Conservation (phyloP, 2,329 filamentous ascomycete species). For the Cadophora luteo-olivacea region DNA sequence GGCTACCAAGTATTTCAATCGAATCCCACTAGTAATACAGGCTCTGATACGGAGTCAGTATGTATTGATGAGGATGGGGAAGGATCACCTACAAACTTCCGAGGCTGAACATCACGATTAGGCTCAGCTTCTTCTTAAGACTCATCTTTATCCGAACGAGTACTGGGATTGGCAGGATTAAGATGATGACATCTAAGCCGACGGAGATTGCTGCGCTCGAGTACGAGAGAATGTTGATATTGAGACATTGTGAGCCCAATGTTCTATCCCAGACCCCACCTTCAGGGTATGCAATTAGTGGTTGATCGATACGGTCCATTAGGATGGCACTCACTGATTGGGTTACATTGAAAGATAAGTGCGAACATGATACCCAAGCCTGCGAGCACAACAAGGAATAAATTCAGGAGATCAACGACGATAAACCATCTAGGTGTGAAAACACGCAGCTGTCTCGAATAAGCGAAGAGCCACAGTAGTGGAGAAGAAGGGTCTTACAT, state of each 20-base stretch:
- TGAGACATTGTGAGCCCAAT: slow-evolving; percentile 54
- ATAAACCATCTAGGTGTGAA: slow-evolving; percentile 25
- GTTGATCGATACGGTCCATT: not conserved
- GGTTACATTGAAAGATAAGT: slow-evolving; percentile 35
- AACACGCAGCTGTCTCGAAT: slow-evolving; percentile 28
- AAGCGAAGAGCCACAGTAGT: not conserved
- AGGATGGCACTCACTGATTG: slow-evolving; percentile 26
- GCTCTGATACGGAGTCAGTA: slow-evolving; percentile 28
- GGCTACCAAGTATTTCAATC: slow-evolving; percentile 35
- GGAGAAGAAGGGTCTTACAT: slow-evolving; percentile 22
- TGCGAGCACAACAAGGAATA: slow-evolving; percentile 20
- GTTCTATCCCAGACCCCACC: slow-evolving; percentile 30
- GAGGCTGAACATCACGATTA: slow-evolving; percentile 71
- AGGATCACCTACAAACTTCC: slow-evolving; percentile 64
- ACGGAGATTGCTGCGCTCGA: slow-evolving; percentile 72
- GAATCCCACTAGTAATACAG: slow-evolving; percentile 36
- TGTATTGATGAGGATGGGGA: not conserved
- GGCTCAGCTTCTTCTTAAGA: slow-evolving; percentile 69
- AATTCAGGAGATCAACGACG: not conserved
- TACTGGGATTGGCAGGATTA: slow-evolving; percentile 70
- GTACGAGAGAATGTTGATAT: slow-evolving; percentile 69
- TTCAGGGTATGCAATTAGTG: slow-evolving; percentile 12
- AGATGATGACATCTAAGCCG: slow-evolving; percentile 69
- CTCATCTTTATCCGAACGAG: slow-evolving; percentile 67
- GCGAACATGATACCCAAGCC: slow-evolving; percentile 27